Evolutionary conservation across 2,329 filamentous ascomycete genomes (phyloP), one percentile per base, ranked within the genome.

Genomic region (Thyridium curvatum): DNA sequence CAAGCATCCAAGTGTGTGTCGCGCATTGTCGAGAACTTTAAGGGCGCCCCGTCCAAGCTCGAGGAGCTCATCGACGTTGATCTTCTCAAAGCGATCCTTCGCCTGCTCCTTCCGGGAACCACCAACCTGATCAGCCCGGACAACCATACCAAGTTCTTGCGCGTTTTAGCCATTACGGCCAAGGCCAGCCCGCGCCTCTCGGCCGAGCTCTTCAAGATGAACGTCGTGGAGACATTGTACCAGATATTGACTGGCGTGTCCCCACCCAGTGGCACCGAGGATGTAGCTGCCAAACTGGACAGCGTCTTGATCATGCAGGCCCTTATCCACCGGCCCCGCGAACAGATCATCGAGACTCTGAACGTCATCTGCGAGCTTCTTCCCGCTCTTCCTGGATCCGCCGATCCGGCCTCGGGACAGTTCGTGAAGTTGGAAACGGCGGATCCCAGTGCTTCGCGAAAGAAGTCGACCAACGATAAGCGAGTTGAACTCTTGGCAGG

Each of bases 251-350:
- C 93, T 0, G 93, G 93, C 15, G 88, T 98, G 3, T 97, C 93
- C 0, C 90, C 93, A 2, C 93, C 93, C 1, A 77, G 72, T 45
- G 86, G 84, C 28, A 82, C 75, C 2, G 82, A 89, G 29, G 82
- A 91, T 57, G 77, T 88, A 41, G 84, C 82, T 21, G 84, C 79
- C 30, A 95, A 94, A 63, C 84, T 97, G 47, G 91, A 97, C 61
- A 95, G 89, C 55, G 91, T 97, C 40, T 79, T 98, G 34, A 93
- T 98, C 53, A 98, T 98, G 94, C 93, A 98, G 65, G 89, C 94
- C 30, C 72, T 98, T 46, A 95, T 98, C 38, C 93, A 97, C 56
- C 82, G 91, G 31, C 93, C 93, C 7, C 82, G 90, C 41, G 94
- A 98, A 50, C 93, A 98, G 62, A 86, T 98, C 14, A 93, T 91